phyloP scores from a whole-genome alignment of 2,329 filamentous ascomycete species.

The Massarina eburnea region DNA sequence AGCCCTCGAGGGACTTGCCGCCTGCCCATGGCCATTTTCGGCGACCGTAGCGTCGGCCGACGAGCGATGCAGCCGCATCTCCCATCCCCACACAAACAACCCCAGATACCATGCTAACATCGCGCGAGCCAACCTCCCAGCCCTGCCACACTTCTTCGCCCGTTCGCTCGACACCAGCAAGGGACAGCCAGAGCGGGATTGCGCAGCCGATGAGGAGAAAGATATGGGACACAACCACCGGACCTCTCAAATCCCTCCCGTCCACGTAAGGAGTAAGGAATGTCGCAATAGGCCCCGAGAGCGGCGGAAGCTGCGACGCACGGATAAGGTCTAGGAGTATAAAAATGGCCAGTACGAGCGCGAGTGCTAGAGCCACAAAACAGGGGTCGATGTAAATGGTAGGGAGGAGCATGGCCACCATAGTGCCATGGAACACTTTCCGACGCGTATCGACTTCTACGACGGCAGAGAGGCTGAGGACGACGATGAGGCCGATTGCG shows the following conservation, averaged over 20 bases:
- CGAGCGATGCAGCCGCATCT: conserved; percentile 87
- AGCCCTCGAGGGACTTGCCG: conserved; percentile 91
- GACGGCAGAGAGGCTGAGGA: conserved; percentile 71
- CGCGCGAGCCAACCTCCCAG: conserved; percentile 73
- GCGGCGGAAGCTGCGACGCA: conserved; percentile 85
- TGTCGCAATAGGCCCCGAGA: conserved; percentile 79
- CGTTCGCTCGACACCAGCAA: conserved; percentile 67
- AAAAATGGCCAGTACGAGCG: conserved; percentile 78
- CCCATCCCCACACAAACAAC: conserved; percentile 94
- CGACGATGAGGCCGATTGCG: conserved; percentile 68
- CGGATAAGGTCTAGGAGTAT: conserved; percentile 85
- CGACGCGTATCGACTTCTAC: conserved; percentile 94
- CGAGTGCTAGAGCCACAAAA: conserved; percentile 78
- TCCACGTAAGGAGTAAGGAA: conserved; percentile 95
- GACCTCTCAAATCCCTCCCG: conserved; percentile 86
- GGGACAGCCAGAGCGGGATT: conserved; percentile 86
- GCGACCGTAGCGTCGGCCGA: conserved; percentile 82
- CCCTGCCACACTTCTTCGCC: conserved; percentile 61
- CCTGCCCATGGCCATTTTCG: conserved; percentile 96
- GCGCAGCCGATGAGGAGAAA: conserved; percentile 94
- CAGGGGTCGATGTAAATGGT: conserved; percentile 83
- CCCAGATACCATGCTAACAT: conserved; percentile 88
- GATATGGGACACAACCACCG: conserved; percentile 93
- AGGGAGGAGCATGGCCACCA: conserved; percentile 93
- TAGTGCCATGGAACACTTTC: conserved; percentile 98